Base-by-base conservation (phyloP, 2,329 filamentous ascomycete species). In the Alternaria panax region DNA sequence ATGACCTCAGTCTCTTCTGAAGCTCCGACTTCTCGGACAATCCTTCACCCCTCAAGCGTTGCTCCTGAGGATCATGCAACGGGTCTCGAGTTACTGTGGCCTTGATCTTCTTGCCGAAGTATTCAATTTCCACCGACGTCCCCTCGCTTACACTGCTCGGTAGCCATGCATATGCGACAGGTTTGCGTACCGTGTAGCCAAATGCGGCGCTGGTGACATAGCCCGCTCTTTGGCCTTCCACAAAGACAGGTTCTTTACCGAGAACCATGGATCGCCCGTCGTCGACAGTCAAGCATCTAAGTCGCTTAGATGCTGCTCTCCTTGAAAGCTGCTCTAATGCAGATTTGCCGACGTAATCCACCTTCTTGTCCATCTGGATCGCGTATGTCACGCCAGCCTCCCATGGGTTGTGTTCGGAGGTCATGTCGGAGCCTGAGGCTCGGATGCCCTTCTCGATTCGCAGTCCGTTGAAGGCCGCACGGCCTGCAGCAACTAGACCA, bases 191-290 rank as follows among this genome's bases (percentile, higher is more conserved):
- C 0, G 84, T 86, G 66, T 86, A 88, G 0, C 84, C 87, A 66
- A 88, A 89, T 0, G 84, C 86, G 1, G 87, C 83, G 51, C 81
- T 88, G 2, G 86, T 88, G 25, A 89, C 79, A 61, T 89, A 89
- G 0, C 87, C 87, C 1, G 78, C 78, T 0, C 81, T 64, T 54
- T 81, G 74, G 8, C 81, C 82, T 2, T 81, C 70, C 14, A 80
- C 63, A 54, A 83, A 88, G 0, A 89, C 85, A 0, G 87, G 87
- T 69, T 89, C 87, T 67, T 88, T 88, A 6, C 87, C 87, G 1
- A 89, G 72, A 0, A 88, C 80, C 63, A 88, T 78, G 0, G 86
- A 88, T 5, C 70, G 74, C 0, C 84, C 83, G 59, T 89, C 86
- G 40, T 88, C 80, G 28, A 89, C 67, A 0, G 82, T 84, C 2